Base-by-base conservation (phyloP, 805 yeast genomes). In the Wickerhamomyces bovis region DNA sequence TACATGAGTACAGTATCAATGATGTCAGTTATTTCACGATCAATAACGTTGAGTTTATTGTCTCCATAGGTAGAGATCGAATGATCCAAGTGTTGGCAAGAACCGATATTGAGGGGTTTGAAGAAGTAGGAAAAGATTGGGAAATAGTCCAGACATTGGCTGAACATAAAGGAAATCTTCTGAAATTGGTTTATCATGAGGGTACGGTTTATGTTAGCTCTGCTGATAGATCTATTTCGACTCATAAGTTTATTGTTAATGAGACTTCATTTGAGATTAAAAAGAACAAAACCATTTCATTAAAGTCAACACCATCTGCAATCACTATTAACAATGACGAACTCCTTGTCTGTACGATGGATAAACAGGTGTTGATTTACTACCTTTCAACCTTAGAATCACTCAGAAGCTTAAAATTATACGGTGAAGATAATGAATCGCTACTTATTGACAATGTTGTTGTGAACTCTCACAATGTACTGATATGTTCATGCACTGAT, bases 31-130 rank as follows among this genome's bases (percentile, higher is more conserved):
- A 60, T 43, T 73, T 75, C 46, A 55, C 60, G 39, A 46, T 65
- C 4, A 64, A 51, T 0, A 49, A 51, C 0, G 39, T 48, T 16
- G 55, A 64, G 33, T 67, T 74, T 41, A 55, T 75, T 5, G 70
- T 71, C 18, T 72, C 78, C 36, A 73, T 76, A 23, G 77, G 84
- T 1, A 62, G 87, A 38, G 88, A 82, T 57, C 57, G 88, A 44
- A 82, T 81, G 69, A 72, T 82, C 26, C 88, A 82, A 57, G 57
- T 81, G 0, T 78, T 77, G 48, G 55, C 58, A 13, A 64, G 44
- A 9, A 28, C 41, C 1, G n/a, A 28, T 1, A 39, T 28, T 19
- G 46, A 38, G 13, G 47, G 12, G 16, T 50, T 31, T 39, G 60
- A 41, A 49, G 67, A 57, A 38, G 57, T 47, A 16, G 38, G 46